A percentile compares a stretch with the other conserved stretches of the same genome.
These are phyloP conservation scores for Castanea mollissima DNA, from an alignment of 306 rosid species.

Conservation along the genomic window DNA sequence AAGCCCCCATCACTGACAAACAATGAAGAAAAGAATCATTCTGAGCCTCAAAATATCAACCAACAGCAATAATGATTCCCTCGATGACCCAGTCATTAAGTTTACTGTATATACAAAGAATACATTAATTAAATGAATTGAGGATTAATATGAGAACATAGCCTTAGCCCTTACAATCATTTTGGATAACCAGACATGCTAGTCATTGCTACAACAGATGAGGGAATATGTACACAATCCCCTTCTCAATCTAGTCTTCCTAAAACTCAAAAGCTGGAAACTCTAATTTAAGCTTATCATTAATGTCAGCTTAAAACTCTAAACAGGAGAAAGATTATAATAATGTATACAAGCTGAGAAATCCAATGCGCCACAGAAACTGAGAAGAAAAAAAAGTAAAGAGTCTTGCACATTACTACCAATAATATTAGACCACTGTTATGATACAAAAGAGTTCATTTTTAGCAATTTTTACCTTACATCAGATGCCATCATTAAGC, in stretches of 20 bases:
- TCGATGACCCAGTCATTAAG: background rate
- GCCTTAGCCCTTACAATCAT: constrained; percentile 17
- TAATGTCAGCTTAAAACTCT: background rate
- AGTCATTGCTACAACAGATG: constrained; percentile 11
- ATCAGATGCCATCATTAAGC: constrained; percentile 50
- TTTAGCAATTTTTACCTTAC: constrained; percentile 53
- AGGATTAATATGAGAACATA: background rate
- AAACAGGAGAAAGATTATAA: constrained; percentile 2
- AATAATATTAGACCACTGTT: constrained; percentile 40
- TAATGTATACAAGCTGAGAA: constrained; percentile 38
- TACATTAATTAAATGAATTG: constrained; percentile 5
- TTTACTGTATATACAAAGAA: constrained; percentile 6
- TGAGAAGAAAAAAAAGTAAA: constrained; percentile 23
- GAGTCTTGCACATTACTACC: constrained; percentile 35
- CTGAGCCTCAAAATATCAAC: background rate
- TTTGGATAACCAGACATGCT: background rate
- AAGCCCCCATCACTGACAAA: background rate
- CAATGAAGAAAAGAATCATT: background rate
- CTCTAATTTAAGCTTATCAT: constrained; percentile 20
- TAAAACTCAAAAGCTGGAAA: constrained; percentile 20
- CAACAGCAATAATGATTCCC: background rate
- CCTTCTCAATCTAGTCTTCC: constrained; percentile 28
- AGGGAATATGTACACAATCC: constrained; percentile 22
- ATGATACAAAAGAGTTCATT: constrained; percentile 49
- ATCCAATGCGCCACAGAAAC: constrained; percentile 43